A percentile compares a stretch with the other conserved stretches of the same genome.
Evolutionary conservation across 257 asterid species (phyloP).

Genomic region (Solanum pinnatisectum): DNA sequence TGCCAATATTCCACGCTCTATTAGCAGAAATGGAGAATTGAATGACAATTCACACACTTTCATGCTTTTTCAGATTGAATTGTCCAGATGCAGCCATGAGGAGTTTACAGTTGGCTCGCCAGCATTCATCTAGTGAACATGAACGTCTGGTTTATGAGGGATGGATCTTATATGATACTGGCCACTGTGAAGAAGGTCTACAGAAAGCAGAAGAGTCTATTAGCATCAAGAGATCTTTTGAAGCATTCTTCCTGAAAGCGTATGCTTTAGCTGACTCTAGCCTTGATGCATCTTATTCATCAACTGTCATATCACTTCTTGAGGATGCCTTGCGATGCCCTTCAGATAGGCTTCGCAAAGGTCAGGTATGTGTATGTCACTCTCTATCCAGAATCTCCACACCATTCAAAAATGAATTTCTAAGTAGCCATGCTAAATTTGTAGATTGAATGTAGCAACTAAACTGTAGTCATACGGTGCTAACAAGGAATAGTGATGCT

Average conservation of each 20-base stretch:
- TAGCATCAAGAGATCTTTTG: slow-evolving; percentile 82
- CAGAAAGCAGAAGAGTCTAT: slow-evolving; percentile 94
- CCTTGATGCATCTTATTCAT: slow-evolving; percentile 85
- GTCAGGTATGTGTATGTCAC: slow-evolving; percentile 77
- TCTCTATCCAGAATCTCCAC: background rate
- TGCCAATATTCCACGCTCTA: background rate
- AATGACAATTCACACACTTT: background rate
- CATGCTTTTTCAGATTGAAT: slow-evolving; percentile 52
- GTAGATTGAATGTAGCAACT: background rate
- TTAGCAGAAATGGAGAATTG: background rate
- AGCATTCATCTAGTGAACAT: slow-evolving; percentile 80
- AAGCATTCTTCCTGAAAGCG: slow-evolving; percentile 97
- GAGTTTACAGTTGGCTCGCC: slow-evolving; percentile 89
- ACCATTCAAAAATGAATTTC: background rate
- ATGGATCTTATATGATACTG: slow-evolving; percentile 93
- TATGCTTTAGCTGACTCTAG: slow-evolving; percentile 98
- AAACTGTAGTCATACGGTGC: background rate
- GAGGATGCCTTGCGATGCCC: slow-evolving; percentile 97
- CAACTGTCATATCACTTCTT: slow-evolving; percentile 79
- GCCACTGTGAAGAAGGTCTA: slow-evolving; percentile 95
- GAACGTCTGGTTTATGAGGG: slow-evolving; percentile 95
- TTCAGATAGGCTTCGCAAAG: slow-evolving; percentile 97
- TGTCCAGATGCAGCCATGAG: slow-evolving; percentile 99
- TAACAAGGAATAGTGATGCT: background rate
- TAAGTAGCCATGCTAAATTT: background rate